Percentiles rank a stretch among this genome's conserved stretches.
Evolutionary conservation across 108 stramenopile species (phyloP).

Genomic region (Fistulifera pelliculosa): DNA sequence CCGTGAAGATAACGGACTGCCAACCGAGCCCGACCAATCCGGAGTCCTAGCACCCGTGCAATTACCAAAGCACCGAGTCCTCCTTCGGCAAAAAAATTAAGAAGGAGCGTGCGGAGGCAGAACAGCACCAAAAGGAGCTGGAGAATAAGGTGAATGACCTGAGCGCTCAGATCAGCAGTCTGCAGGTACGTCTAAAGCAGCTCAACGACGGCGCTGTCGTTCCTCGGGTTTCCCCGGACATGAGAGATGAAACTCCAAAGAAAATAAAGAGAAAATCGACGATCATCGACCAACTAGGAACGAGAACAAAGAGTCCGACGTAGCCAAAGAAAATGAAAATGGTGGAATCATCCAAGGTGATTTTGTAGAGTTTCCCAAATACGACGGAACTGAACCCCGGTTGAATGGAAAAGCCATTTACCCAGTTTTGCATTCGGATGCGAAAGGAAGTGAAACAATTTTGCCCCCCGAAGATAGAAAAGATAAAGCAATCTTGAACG

Average conservation of each 20-base stretch:
- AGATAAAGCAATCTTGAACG: slow-evolving; percentile 65
- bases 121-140: slow-evolving; percentile 43
- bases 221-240: not conserved
- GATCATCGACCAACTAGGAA: slow-evolving; percentile 9
- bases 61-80: slow-evolving; percentile 56
- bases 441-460: slow-evolving; percentile 60
- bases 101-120: slow-evolving; percentile 21
- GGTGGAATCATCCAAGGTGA: slow-evolving; percentile 62
- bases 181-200: slow-evolving; percentile 57
- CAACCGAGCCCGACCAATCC: slow-evolving; percentile 29
- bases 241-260: slow-evolving; percentile 11
- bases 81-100: slow-evolving; percentile 35
- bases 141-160: slow-evolving; percentile 63
- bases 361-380: slow-evolving; percentile 67
- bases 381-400: slow-evolving; percentile 65
- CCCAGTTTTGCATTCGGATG: slow-evolving; percentile 59
- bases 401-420: slow-evolving; percentile 74
- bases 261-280: slow-evolving; percentile 17
- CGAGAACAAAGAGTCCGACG: too few species aligned
- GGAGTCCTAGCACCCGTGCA: slow-evolving; percentile 30
- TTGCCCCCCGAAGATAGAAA: slow-evolving; percentile 45
- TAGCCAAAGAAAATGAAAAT: slow-evolving; percentile 10
- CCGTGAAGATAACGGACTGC: slow-evolving; percentile 44
- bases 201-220: slow-evolving; percentile 13
- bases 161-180: slow-evolving; percentile 53